Evolutionary conservation across 768 basidiomycete genomes (phyloP), one percentile per base, ranked within the genome.

Genomic region (Gymnopilus junonius): DNA sequence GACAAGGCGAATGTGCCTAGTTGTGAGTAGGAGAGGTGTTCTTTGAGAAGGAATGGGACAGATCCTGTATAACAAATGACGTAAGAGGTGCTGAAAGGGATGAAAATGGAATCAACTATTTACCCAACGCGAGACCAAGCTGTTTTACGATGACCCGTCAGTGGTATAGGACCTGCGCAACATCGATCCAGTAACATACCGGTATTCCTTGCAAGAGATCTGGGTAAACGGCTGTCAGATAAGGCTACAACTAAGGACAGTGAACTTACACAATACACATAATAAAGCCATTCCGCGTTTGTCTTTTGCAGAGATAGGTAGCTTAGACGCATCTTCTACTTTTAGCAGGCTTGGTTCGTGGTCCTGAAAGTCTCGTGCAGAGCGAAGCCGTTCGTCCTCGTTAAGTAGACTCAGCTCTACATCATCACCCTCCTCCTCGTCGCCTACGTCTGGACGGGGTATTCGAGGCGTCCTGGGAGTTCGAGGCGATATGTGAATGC

Each of bases 11-110:
- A 98, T 8, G 95, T 87, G 65, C 91, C 97, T 61, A 99, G 85
- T 78, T 99, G 95, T 35, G 95, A 97, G 80, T 99, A 99, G 32
- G 97, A 97, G 64, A 99, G 76, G 77, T 97, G 92, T 71, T 97
- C 90, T 77, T 93, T 92, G 58, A 99, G 85, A 76, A 99, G 87
- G 82, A 99, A 99, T 21, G 97, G 97, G 5, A 99, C 87, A 39
- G 97, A 98, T 66, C 97, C 97, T 93, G 58, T 20, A 64, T 31
- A 62, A 58, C 21, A 31, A 27, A 23, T n/a, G 11, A 27, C 2
- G 31, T 20, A 58, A 43, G 27, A 37, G 7, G 25, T n/a, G 21
- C n/a, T 15, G 27, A 43, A 7, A 27, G 4, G 8, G 6, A 5
- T 15, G 15, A 2, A 7, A 43, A 3, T 51, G 14, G n/a, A 39